phyloP scores from a whole-genome alignment of 768 basidiomycete genomes.

The Suillus decipiens region DNA sequence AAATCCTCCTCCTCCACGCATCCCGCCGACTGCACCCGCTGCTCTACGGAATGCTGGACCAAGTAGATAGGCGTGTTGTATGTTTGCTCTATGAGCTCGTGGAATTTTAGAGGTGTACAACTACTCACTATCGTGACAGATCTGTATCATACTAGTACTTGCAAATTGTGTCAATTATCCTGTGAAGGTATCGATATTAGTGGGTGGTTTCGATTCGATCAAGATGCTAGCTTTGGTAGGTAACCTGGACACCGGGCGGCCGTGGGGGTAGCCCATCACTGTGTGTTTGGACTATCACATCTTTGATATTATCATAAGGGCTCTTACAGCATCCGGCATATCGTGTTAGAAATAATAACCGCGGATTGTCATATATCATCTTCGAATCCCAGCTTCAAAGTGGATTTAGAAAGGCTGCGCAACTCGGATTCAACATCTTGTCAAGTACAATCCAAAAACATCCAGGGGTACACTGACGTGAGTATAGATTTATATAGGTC shows the following conservation, averaged over 20 bases:
- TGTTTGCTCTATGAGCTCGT: background rate
- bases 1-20: slow-evolving; percentile 13
- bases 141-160: background rate
- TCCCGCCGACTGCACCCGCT: slow-evolving; percentile 9
- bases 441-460: no score
- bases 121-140: background rate
- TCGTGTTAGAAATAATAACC: background rate
- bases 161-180: background rate
- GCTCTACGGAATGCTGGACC: slow-evolving; percentile 12
- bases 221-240: background rate
- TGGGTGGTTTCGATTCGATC: background rate
- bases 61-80: slow-evolving; percentile 2
- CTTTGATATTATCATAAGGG: background rate
- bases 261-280: background rate
- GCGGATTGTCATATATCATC: background rate
- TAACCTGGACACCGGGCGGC: background rate
- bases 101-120: background rate
- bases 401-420: background rate
- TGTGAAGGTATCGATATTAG: background rate
- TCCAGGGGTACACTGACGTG: no score
- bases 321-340: background rate
- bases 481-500: background rate
- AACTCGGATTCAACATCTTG: no score
- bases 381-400: background rate
- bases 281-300: background rate